Evolutionary conservation across 1,139 yeast genomes (phyloP).

Genomic region (Fermentozyma sake): DNA sequence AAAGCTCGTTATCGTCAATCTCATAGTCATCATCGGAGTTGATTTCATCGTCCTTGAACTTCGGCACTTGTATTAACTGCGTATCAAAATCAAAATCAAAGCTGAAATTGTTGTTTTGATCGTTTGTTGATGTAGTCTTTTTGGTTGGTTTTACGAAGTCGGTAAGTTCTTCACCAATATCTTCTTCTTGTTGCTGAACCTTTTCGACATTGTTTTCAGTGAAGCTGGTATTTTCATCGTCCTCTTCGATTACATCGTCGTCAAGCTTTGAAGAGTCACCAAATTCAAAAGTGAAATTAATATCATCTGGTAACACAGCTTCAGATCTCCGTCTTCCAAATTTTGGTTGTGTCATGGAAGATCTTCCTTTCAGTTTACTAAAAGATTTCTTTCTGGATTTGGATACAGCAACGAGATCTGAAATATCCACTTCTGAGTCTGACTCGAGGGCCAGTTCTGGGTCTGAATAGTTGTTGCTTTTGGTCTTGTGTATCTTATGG

Average conservation of each 20-base stretch:
- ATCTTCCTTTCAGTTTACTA: conserved; percentile 12
- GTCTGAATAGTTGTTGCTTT: conserved; percentile 2
- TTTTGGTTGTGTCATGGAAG: conserved; percentile 20
- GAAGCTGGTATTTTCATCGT: conserved; percentile 9
- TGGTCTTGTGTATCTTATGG: conserved; percentile 12
- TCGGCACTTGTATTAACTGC: conserved; percentile 44
- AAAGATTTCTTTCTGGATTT: conserved; percentile 6
- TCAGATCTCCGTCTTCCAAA: conserved; percentile 38
- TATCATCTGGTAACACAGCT: conserved; percentile 43
- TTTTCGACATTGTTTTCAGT: conserved; percentile 18
- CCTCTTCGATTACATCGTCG: conserved; percentile 15
- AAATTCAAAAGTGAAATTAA: conserved; percentile 57
- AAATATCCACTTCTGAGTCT: conserved; percentile 9
- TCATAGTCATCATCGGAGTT: conserved; percentile 68
- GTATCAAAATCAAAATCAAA: conserved; percentile 35
- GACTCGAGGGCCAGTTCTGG: conserved; percentile 5
- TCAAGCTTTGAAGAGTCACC: conserved; percentile 25
- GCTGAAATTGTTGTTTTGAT: conserved; percentile 8
- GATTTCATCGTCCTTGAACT: conserved; percentile 47
- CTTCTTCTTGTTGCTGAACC: conserved; percentile 41
- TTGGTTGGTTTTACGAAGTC: too few relatives aligned
- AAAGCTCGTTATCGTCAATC: conserved; percentile 66
- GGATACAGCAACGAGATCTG: conserved; percentile 9
- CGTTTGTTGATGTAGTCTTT: conserved; percentile 7
- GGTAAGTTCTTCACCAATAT: conserved; percentile 61